Conservation (phyloP, 1,284 basidiomycete genomes). For the Leucocoprinus gongylophorus region DNA sequence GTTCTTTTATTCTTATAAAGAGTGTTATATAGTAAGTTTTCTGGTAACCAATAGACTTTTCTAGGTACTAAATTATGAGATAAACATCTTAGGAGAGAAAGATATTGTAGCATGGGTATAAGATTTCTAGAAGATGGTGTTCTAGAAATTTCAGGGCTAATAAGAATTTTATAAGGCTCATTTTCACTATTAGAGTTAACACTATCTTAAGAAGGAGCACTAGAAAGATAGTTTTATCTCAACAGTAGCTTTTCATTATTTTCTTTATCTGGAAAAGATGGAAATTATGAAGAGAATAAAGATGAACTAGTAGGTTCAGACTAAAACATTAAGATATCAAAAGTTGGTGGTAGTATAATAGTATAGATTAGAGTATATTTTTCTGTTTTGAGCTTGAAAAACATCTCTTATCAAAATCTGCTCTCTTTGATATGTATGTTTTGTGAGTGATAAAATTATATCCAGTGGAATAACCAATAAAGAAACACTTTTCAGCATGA, state of each 20-base stretch:
- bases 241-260: constrained; percentile 8
- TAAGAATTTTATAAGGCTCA: too few relatives aligned
- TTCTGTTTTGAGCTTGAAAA: too few relatives aligned
- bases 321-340: too few relatives aligned
- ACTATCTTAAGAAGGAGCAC: too few relatives aligned
- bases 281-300: too few relatives aligned
- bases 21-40: neutral
- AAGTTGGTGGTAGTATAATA: too few relatives aligned
- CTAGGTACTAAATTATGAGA: neutral
- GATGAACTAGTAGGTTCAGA: too few relatives aligned
- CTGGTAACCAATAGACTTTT: neutral
- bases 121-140: neutral
- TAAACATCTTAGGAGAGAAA: neutral
- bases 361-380: too few relatives aligned
- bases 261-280: constrained; percentile 13
- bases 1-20: neutral
- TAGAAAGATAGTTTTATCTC: neutral
- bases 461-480: constrained; percentile 25
- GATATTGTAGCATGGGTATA: neutral
- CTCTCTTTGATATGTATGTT: too few relatives aligned
- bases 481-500: constrained; percentile 24
- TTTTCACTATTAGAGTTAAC: too few relatives aligned
- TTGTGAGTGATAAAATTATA: constrained; percentile 16
- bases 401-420: too few relatives aligned
- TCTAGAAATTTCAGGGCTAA: too few relatives aligned